A percentile compares a stretch with the other conserved stretches of the same genome.
Evolutionary conservation across 352 stramenopile genomes (phyloP).

Genomic region (Pythium aquatile): DNA sequence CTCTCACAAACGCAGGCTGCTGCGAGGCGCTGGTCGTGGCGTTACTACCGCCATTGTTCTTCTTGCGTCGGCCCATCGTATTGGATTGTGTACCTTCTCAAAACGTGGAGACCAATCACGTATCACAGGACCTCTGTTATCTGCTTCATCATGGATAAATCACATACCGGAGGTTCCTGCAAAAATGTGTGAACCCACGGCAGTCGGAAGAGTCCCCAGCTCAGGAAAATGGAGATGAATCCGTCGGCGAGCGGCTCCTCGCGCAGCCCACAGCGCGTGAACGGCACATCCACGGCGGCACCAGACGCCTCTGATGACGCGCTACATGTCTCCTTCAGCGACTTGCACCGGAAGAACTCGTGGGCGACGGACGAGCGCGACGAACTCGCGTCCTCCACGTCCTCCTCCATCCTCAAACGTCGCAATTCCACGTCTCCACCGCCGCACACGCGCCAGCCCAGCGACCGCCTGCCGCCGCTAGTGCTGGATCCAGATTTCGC

Average conservation of each 20-base stretch:
- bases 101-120: too few relatives aligned
- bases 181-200: background rate
- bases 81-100: background rate
- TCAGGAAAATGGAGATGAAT: background rate
- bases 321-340: constrained; percentile 3
- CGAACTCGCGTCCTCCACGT: background rate
- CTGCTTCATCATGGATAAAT: background rate
- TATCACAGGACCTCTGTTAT: background rate
- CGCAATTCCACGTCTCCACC: constrained; percentile 16
- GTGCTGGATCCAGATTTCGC: constrained; percentile 18
- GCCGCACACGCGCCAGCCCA: background rate
- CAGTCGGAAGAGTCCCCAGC: background rate
- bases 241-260: background rate
- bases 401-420: constrained; percentile 5
- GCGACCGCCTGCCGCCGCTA: constrained; percentile 13
- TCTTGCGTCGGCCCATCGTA: background rate
- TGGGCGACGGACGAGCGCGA: constrained; percentile 1
- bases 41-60: background rate
- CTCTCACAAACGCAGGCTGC: too few relatives aligned
- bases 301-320: background rate
- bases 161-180: background rate
- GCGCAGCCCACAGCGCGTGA: background rate
- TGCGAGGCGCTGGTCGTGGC: too few relatives aligned
- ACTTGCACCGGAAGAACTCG: constrained; percentile 12
- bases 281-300: background rate